Conservation (phyloP, 805 yeast species). For the Henningerozyma blattae region DNA sequence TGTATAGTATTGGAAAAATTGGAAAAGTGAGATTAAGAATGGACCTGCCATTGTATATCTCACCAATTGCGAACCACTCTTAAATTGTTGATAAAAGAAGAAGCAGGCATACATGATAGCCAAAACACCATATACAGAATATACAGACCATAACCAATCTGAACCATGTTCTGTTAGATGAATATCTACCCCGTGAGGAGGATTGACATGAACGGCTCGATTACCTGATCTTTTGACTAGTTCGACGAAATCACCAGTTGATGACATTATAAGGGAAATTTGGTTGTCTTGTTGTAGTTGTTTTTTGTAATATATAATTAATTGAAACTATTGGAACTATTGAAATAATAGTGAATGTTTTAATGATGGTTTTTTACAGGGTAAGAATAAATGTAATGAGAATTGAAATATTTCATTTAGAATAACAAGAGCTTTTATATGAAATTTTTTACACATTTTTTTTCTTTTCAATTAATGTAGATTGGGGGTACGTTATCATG, state of each 20-base stretch:
- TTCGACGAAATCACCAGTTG: constrained; percentile 10
- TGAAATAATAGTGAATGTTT: too few relatives aligned
- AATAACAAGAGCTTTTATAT: too few relatives aligned
- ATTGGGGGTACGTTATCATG: too few relatives aligned
- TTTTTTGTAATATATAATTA: too few relatives aligned
- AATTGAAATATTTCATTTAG: too few relatives aligned
- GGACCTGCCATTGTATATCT: constrained; percentile 33
- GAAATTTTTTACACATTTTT: too few relatives aligned
- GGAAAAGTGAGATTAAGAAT: constrained; percentile 14
- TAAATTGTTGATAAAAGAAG: constrained; percentile 20
- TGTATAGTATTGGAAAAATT: constrained; percentile 38
- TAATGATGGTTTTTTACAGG: too few relatives aligned
- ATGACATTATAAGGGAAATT: too few relatives aligned
- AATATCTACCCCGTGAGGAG: constrained; percentile 36
- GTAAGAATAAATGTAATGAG: too few relatives aligned
- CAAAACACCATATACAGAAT: constrained; percentile 32
- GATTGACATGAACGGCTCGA: constrained; percentile 34
- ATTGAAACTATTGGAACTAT: too few relatives aligned
- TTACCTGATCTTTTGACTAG: constrained; percentile 25
- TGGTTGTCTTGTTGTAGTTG: too few relatives aligned
- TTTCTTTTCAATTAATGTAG: too few relatives aligned
- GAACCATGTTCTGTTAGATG: constrained; percentile 50
- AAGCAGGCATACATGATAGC: constrained; percentile 20
- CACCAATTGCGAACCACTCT: constrained; percentile 8
- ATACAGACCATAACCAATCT: constrained; percentile 59